Base-by-base conservation (phyloP, 257 asterid species). In the Petrea volubilis region DNA sequence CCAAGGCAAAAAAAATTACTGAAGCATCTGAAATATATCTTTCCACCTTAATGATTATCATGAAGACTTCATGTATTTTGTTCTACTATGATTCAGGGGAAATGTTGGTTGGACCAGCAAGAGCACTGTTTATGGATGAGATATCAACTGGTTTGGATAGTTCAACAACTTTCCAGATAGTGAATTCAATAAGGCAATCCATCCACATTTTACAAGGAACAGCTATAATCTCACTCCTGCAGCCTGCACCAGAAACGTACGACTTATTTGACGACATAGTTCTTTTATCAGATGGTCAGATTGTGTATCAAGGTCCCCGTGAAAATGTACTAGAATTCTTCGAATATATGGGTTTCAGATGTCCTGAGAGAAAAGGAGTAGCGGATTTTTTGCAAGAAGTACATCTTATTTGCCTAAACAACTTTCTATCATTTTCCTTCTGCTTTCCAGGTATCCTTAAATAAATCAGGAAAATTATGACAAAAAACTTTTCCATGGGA, bases 351-450 rank as follows among this genome's bases (percentile, higher is more conserved):
- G 97, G 97, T 1, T 93, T 93, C 85, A 80, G 64, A 79, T 93
- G 98, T 28, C 98, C 98, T 0, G 85, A 83, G 71, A 85, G 98
- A 75, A 93, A 93, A 87, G 98, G 96, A 64, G 89, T 84, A 14
- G 97, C 98, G 51, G 98, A 93, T 68, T 93, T 90, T 72, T 72
- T 93, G 63, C 98, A 90, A 85, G 98, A 93, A 82, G 98, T 93
- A 82, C 79, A 34, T 52, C 24, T 64, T 56, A 47, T 50, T 9
- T 36, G 13, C n/a, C n/a, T n/a, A n/a, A n/a, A n/a, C n/a, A 1
- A n/a, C 58, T 29, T 52, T 50, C 31, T 18, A 12, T 38, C 24
- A 18, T 41, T 66, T 17, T 23, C 53, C 47, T 29, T 31, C 44
- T 33, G 15, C 55, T 55, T 58, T 43, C 68, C 58, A 43, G 47